These are phyloP conservation scores for Pyrus hybrid DNA, from an alignment of 331 rosid genomes.

Conservation along the genomic window DNA sequence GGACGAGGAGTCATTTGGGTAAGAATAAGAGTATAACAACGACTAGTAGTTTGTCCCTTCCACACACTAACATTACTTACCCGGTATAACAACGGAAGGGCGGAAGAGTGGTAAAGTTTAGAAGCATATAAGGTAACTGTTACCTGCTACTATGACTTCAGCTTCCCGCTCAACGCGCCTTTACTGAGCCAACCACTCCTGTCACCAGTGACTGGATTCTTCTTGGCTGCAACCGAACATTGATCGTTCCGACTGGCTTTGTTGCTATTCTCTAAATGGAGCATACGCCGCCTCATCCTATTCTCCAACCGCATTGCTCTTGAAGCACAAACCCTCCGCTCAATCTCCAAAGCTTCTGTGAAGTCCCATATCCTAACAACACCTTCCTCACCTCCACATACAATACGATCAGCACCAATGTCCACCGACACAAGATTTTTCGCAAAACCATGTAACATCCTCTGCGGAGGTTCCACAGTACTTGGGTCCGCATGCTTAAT, in stretches of 20 bases:
- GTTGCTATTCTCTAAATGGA: conserved; percentile 44
- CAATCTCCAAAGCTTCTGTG: conserved; percentile 76
- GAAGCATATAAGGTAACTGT: not conserved
- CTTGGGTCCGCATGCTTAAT: conserved; percentile 22
- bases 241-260: conserved; percentile 56
- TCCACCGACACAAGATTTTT: conserved; percentile 65
- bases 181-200: conserved; percentile 53
- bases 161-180: conserved; percentile 58
- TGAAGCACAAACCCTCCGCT: conserved; percentile 47
- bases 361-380: conserved; percentile 90
- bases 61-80: not conserved
- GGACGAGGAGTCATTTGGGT: no score
- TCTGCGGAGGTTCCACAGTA: conserved; percentile 79
- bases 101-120: not conserved
- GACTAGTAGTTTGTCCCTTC: not conserved
- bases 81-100: not conserved
- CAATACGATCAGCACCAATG: conserved; percentile 80
- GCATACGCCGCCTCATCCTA: conserved; percentile 74
- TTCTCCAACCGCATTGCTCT: conserved; percentile 69
- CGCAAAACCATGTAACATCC: conserved; percentile 79
- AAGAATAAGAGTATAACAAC: no score
- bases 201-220: conserved; percentile 43
- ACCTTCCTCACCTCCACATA: conserved; percentile 95
- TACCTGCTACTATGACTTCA: conserved; percentile 48
- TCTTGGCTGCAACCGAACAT: conserved; percentile 83